A percentile compares a stretch with the other conserved stretches of the same genome.
Conservation (phyloP, 495 filamentous ascomycete genomes). For the Podospora comata region DNA sequence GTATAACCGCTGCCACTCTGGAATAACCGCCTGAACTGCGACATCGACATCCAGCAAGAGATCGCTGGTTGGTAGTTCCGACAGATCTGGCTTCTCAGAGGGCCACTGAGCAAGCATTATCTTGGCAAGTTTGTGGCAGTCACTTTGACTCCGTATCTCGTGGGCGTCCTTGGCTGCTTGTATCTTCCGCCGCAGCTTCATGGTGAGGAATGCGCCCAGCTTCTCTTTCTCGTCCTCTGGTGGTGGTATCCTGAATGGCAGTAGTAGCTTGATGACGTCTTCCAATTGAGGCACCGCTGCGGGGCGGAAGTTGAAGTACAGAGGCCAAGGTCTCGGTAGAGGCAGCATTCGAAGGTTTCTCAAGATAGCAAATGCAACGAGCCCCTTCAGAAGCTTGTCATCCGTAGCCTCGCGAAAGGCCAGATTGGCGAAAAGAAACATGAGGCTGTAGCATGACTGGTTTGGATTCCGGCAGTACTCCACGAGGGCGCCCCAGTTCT, state of each 20-base stretch:
- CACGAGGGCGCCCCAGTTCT: constrained; percentile 40
- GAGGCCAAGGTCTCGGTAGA: constrained; percentile 25
- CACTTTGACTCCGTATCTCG: constrained; percentile 24
- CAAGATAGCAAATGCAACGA: constrained; percentile 32
- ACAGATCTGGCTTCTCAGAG: constrained; percentile 21
- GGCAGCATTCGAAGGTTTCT: constrained; percentile 26
- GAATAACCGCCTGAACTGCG: constrained; percentile 39
- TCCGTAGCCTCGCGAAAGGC: constrained; percentile 34
- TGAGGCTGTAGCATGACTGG: constrained; percentile 22
- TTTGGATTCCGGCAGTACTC: constrained; percentile 28
- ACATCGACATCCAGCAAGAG: constrained; percentile 33
- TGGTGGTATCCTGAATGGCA: constrained; percentile 19
- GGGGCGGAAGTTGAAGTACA: constrained; percentile 35
- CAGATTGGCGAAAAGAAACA: constrained; percentile 33
- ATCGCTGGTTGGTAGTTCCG: constrained; percentile 4
- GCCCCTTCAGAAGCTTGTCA: constrained; percentile 30
- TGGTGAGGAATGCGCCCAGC: constrained; percentile 24
- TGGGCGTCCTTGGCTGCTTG: constrained; percentile 24
- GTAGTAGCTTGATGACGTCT: constrained; percentile 30
- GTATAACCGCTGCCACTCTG: constrained; percentile 50
- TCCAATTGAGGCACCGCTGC: constrained; percentile 25
- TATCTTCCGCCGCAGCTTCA: constrained; percentile 27
- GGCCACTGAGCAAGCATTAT: constrained; percentile 38
- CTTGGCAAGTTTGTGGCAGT: constrained; percentile 29
- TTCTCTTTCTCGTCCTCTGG: constrained; percentile 21